These are phyloP conservation scores for Thielaviopsis cerberus DNA, from an alignment of 2,329 filamentous ascomycete species.

Conservation along the genomic window DNA sequence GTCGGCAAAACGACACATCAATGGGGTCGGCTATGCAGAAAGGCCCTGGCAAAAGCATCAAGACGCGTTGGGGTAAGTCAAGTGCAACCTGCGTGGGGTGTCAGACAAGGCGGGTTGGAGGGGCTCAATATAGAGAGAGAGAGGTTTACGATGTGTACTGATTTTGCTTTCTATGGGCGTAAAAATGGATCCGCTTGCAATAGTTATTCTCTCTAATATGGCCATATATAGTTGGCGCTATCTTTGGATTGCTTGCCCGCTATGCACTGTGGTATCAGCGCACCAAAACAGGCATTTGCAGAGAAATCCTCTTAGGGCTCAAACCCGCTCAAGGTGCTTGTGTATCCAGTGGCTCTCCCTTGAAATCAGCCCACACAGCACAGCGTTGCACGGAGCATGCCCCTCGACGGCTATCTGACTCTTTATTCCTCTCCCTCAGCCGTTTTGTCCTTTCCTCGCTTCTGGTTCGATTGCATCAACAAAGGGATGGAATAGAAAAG, in stretches of 20 bases:
- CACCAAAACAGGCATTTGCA: background rate
- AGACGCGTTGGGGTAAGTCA: background rate
- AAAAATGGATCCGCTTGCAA: no score
- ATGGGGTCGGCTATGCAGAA: background rate
- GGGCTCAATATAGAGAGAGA: no score
- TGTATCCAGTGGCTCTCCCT: background rate
- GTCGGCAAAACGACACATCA: background rate
- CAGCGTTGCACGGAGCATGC: background rate
- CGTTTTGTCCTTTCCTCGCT: background rate
- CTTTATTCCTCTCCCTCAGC: background rate
- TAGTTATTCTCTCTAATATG: no score
- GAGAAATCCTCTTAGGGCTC: background rate
- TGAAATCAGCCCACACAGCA: background rate
- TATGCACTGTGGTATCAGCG: background rate
- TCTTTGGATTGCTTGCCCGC: no score
- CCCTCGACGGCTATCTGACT: background rate
- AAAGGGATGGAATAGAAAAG: no score
- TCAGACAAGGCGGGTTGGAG: background rate
- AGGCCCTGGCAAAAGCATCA: background rate
- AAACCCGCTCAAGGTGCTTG: background rate
- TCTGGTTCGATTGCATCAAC: background rate
- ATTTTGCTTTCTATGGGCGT: no score
- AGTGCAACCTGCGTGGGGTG: background rate
- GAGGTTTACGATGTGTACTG: no score
- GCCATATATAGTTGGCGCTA: no score